Evolutionary conservation across 345 rosid genomes (phyloP).

Genomic region (Eucalyptus guilfoylei): DNA sequence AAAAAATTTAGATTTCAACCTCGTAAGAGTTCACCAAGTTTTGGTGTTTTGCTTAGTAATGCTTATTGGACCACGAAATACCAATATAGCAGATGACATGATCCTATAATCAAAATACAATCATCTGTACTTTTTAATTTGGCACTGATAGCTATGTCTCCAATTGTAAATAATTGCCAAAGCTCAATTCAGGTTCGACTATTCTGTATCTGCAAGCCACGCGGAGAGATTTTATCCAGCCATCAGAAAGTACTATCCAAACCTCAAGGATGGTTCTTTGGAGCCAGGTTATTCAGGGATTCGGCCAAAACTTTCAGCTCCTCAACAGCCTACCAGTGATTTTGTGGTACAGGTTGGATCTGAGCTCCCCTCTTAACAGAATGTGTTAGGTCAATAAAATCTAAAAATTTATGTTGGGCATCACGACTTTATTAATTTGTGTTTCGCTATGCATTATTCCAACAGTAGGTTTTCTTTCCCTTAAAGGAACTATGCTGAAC

Average conservation of each 20-base stretch:
- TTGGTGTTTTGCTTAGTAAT: neutral
- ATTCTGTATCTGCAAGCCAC: slow-evolving; percentile 35
- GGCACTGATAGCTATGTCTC: too few species aligned
- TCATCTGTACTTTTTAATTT: neutral
- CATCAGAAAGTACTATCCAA: slow-evolving; percentile 75
- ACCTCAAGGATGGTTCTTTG: slow-evolving; percentile 58
- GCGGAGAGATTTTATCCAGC: slow-evolving; percentile 59
- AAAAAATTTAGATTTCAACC: neutral
- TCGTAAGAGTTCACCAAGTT: neutral
- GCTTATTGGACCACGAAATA: neutral
- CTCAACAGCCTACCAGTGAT: slow-evolving; percentile 51
- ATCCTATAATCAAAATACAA: neutral
- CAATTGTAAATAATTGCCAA: neutral
- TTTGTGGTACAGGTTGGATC: slow-evolving; percentile 66
- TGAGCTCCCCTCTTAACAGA: neutral
- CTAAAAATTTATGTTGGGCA: neutral
- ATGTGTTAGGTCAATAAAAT: neutral
- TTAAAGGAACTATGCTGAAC: neutral
- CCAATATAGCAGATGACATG: neutral
- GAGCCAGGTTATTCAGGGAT: slow-evolving; percentile 82
- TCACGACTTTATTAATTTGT: neutral
- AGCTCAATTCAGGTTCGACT: slow-evolving; percentile 44
- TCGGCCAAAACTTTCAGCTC: slow-evolving; percentile 77
- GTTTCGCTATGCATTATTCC: neutral
- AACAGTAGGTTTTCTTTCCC: neutral